Conservation (phyloP, 2,329 filamentous ascomycete species). For the Verticillium dahliae region DNA sequence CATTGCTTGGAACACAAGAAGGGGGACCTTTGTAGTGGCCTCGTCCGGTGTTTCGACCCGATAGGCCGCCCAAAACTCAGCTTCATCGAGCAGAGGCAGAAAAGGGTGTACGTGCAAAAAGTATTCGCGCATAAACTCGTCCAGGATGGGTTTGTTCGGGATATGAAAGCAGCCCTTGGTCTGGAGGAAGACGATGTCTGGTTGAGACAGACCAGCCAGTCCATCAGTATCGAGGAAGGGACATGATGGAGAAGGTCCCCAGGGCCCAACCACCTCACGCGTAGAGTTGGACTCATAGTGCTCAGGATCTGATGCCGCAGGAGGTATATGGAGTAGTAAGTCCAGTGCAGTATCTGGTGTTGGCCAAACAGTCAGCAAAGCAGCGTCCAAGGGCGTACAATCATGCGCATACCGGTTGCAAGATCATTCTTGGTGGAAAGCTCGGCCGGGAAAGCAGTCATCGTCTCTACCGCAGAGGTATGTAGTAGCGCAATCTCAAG, state of each 20-base stretch:
- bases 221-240: no score
- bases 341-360: not conserved
- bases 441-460: no score
- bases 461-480: no score
- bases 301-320: not conserved
- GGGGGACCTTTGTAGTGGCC: not conserved
- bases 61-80: conserved; percentile 1
- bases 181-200: not conserved
- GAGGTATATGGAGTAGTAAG: not conserved
- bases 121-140: conserved; percentile 17
- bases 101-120: conserved; percentile 21
- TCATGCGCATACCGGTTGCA: not conserved
- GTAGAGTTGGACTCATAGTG: not conserved
- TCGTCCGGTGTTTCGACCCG: not conserved
- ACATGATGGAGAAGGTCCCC: not conserved
- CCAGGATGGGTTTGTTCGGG: not conserved
- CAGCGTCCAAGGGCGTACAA: not conserved
- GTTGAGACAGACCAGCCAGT: not conserved
- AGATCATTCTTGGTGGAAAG: not conserved
- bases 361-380: no score
- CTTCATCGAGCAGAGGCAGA: conserved; percentile 14
- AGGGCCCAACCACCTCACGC: not conserved
- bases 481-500: no score
- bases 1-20: not conserved
- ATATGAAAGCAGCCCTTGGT: not conserved